phyloP scores from a whole-genome alignment of 176 grass and related monocot species.

The Bothriochloa decipiens region DNA sequence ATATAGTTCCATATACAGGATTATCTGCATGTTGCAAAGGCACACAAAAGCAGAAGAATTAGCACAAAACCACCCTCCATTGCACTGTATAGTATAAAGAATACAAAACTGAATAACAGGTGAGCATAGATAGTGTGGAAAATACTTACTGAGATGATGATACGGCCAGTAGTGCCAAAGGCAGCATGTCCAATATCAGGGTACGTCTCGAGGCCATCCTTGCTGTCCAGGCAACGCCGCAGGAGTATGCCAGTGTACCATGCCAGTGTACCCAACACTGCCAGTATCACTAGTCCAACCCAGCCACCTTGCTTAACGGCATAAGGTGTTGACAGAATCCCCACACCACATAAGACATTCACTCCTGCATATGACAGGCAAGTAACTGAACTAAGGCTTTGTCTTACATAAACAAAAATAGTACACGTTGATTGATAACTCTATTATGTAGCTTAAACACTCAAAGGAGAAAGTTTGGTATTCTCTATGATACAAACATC shows the following conservation, averaged over 20 bases:
- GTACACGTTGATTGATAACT: background rate
- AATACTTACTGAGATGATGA: slow-evolving; percentile 70
- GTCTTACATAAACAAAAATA: background rate
- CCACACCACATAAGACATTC: slow-evolving; percentile 92
- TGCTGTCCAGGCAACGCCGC: slow-evolving; percentile 78
- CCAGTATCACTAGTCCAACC: slow-evolving; percentile 71
- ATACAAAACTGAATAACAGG: background rate
- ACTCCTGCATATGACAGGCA: slow-evolving; percentile 57
- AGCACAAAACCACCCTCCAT: slow-evolving; percentile 12
- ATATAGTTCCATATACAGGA: slow-evolving; percentile 87
- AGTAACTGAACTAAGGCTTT: background rate
- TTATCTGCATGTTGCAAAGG: slow-evolving; percentile 65
- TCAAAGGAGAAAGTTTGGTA: background rate
- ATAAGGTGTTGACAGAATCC: slow-evolving; percentile 90
- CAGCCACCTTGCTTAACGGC: slow-evolving; percentile 82
- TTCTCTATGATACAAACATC: background rate
- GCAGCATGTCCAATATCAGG: slow-evolving; percentile 92
- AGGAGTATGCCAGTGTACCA: slow-evolving; percentile 87
- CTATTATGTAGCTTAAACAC: background rate
- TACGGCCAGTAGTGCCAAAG: slow-evolving; percentile 78
- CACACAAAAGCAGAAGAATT: slow-evolving; percentile 27
- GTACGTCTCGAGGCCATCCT: slow-evolving; percentile 75
- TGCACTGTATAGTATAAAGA: background rate
- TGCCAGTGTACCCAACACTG: slow-evolving; percentile 52
- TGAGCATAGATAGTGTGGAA: background rate